Evolutionary conservation across 441 rosid genomes (phyloP).

Genomic region (Adansonia rubrostipa): DNA sequence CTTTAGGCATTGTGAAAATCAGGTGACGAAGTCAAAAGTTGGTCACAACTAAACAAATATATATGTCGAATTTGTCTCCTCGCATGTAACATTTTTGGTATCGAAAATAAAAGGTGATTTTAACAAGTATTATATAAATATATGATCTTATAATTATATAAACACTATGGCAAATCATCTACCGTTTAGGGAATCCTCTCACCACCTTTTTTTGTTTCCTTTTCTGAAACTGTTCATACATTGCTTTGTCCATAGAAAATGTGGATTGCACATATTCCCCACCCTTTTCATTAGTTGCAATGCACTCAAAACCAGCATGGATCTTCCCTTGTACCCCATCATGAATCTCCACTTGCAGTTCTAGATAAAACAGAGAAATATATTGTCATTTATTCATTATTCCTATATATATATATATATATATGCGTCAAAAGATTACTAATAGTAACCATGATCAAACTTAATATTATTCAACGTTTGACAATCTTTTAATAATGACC

Average conservation of each 20-base stretch:
- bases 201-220: background rate
- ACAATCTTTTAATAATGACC: constrained; percentile 40
- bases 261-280: constrained; percentile 50
- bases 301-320: constrained; percentile 40
- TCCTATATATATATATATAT: background rate
- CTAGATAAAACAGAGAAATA: background rate
- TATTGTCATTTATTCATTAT: constrained; percentile 12
- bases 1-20: too few relatives aligned
- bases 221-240: constrained; percentile 15
- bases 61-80: too few relatives aligned
- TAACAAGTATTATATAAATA: background rate
- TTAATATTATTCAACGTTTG: constrained; percentile 49
- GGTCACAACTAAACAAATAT: too few relatives aligned
- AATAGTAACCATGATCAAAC: constrained; percentile 45
- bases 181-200: background rate
- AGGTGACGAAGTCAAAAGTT: too few relatives aligned
- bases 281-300: constrained; percentile 38
- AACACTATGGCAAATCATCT: background rate
- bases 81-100: too few relatives aligned
- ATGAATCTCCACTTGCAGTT: constrained; percentile 17
- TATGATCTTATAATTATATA: background rate
- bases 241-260: constrained; percentile 51
- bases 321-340: constrained; percentile 33
- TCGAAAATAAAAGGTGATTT: background rate
- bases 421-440: constrained; percentile 20